These are phyloP conservation scores for Baorangia bicolor DNA, from an alignment of 768 basidiomycete genomes.

Conservation along the genomic window DNA sequence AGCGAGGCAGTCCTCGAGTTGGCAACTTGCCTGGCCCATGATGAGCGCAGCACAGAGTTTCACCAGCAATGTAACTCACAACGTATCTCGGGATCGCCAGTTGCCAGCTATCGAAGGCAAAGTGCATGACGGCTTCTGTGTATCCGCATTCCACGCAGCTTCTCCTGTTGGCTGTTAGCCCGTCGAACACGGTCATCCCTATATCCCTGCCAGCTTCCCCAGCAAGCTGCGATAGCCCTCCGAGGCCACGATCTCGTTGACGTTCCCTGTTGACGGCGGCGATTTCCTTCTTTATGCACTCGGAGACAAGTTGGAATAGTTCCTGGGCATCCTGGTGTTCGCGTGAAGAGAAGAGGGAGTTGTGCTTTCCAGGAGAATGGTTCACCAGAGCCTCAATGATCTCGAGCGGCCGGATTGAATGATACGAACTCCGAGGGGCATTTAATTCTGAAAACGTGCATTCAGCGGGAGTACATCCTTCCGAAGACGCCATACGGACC, in stretches of 20 bases:
- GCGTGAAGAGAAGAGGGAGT: constrained; percentile 76
- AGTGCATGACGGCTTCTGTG: constrained; percentile 92
- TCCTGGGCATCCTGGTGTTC: constrained; percentile 99
- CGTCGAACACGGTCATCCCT: constrained; percentile 80
- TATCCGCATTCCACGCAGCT: constrained; percentile 90
- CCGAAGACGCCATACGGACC: constrained; percentile 41
- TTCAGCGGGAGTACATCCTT: constrained; percentile 4
- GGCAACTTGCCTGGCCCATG: constrained; percentile 53
- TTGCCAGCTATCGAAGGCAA: constrained; percentile 83
- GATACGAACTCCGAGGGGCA: constrained; percentile 53
- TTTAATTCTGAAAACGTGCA: constrained; percentile 52
- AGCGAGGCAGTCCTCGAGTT: constrained; percentile 78
- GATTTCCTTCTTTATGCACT: constrained; percentile 86
- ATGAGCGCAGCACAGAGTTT: constrained; percentile 8
- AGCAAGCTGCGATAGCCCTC: constrained; percentile 42
- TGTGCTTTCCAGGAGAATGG: constrained; percentile 50
- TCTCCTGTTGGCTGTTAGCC: constrained; percentile 84
- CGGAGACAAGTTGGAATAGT: constrained; percentile 91
- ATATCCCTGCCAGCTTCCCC: constrained; percentile 35
- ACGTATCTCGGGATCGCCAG: constrained; percentile 65
- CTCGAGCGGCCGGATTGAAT: constrained; percentile 66
- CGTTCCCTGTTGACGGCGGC: constrained; percentile 69
- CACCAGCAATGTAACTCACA: constrained; percentile 42
- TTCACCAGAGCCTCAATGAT: constrained; percentile 70
- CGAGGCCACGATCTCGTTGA: constrained; percentile 68